Conservation (phyloP, 2,329 filamentous ascomycete genomes). For the Fusarium agapanthi region DNA sequence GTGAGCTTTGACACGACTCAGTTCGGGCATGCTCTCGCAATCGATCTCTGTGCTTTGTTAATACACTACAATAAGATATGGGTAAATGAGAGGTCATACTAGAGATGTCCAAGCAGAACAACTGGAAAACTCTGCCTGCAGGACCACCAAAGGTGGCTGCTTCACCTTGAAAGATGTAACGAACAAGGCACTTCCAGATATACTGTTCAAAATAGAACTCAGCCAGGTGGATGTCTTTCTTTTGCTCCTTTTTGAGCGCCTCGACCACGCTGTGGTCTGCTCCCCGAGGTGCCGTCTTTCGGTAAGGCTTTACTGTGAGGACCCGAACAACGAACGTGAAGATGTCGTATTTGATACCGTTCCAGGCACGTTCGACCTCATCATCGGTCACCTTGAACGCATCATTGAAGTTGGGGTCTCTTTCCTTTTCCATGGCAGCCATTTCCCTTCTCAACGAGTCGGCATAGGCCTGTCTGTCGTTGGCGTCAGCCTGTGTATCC, state of each 20-base stretch:
- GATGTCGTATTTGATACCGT: not conserved
- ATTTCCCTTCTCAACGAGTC: not conserved
- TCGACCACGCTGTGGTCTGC: not conserved
- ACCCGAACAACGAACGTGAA: not conserved
- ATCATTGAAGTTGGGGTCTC: not conserved
- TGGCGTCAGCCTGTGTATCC: not conserved
- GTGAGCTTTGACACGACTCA: conserved; percentile 18
- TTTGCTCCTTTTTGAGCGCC: conserved; percentile 2
- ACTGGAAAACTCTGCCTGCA: conserved; percentile 9
- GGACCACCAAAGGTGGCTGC: conserved; percentile 13
- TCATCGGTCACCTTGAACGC: conserved; percentile 18
- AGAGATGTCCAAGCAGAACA: conserved; percentile 15
- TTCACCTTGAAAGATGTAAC: conserved; percentile 1
- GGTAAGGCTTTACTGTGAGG: conserved; percentile 7
- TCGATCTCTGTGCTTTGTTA: conserved; percentile 8
- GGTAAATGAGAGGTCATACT: not conserved
- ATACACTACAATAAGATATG: not conserved
- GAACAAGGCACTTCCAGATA: conserved; percentile 15
- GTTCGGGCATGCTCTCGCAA: not conserved
- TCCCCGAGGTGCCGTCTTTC: not conserved
- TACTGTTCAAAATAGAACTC: not conserved
- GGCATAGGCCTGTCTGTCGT: not conserved
- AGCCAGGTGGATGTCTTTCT: not conserved
- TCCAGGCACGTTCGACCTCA: not conserved
- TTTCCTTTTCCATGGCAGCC: not conserved